These are phyloP conservation scores for Candida sithepensis DNA, from an alignment of 805 yeast species.

Conservation along the genomic window DNA sequence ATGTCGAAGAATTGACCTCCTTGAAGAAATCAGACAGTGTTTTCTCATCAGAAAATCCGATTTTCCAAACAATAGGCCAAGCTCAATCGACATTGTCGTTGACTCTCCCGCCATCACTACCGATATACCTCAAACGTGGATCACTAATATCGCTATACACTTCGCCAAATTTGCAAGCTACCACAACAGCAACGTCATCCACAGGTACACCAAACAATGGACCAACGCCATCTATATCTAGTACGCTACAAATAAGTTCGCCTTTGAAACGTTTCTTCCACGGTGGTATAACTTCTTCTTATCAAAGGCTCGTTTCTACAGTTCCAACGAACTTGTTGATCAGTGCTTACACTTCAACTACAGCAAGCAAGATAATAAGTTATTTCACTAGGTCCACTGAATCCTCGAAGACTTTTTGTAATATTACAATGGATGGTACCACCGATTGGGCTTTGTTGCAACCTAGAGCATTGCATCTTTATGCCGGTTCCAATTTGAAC, in stretches of 20 bases:
- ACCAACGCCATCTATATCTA: constrained; percentile 23
- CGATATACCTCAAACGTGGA: constrained; percentile 45
- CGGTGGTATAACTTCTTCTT: constrained; percentile 43
- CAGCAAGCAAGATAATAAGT: constrained; percentile 5
- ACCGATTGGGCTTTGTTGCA: constrained; percentile 60
- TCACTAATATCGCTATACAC: constrained; percentile 47
- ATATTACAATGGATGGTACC: constrained; percentile 51
- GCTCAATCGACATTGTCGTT: constrained; percentile 48
- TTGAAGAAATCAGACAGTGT: not conserved
- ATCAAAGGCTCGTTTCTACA: constrained; percentile 46
- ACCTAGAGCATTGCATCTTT: constrained; percentile 45
- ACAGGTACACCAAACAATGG: not conserved
- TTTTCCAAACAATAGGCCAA: constrained; percentile 42
- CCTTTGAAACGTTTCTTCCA: constrained; percentile 41
- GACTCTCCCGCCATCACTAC: constrained; percentile 57
- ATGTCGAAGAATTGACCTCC: constrained; percentile 10
- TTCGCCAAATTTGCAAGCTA: constrained; percentile 2
- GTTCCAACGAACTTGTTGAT: constrained; percentile 43
- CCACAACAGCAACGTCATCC: not conserved
- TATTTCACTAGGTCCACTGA: constrained; percentile 6
- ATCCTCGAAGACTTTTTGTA: constrained; percentile 38
- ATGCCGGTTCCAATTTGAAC: constrained; percentile 48
- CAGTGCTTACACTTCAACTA: constrained; percentile 31
- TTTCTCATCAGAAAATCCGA: constrained; percentile 18
- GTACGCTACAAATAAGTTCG: constrained; percentile 30